Evolutionary conservation across 208 protist species (phyloP), one percentile per base, ranked within the genome.

Genomic region (Leptomonas pyrrhocoris): DNA sequence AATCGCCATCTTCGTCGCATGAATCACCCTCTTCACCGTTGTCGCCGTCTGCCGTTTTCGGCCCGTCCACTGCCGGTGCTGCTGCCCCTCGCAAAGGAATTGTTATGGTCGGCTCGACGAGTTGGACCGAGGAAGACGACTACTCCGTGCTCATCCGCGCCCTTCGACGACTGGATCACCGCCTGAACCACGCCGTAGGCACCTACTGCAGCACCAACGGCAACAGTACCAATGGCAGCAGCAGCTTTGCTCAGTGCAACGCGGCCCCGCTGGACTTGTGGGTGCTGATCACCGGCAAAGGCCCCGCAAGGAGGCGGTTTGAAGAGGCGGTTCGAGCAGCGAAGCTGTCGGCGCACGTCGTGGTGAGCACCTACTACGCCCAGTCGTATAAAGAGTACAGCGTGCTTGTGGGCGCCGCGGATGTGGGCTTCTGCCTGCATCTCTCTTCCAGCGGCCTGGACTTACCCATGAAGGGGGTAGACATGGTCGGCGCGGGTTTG

Each of bases 401-500:
- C 15, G 72, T 87, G 25, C 80, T 98, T 13, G 80, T 99, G 8
- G 88, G 89, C 2, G 86, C 84, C 30, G 90, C 92, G 18, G 97
- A 99, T 80, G 77, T 98, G 15, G 97, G 97, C 7, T 82, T 99
- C 25, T 98, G 91, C 60, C 75, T 99, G 19, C 98, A 99, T 78
- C 81, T 86, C 61, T 98, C 94, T 12, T 95, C 90, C 2, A 97
- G 92, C 59, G 97, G 95, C 6, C 40, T 98, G 23, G 98, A 99
- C 76, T 74, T 99, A 23, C 98, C 98, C 7, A 99, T 99, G 98
- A 99, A 99, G 67, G 95, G 95, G 9, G 92, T 98, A 3, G 98
- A 99, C 65, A 98, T 99, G 96, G 84, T 99, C 31, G 98, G 98
- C 1, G 89, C 82, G 55, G 87, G 88, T 15, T 42, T 99, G 12